Evolutionary conservation across 2,329 filamentous ascomycete species (phyloP).

Genomic region (Cladosporium sp.): DNA sequence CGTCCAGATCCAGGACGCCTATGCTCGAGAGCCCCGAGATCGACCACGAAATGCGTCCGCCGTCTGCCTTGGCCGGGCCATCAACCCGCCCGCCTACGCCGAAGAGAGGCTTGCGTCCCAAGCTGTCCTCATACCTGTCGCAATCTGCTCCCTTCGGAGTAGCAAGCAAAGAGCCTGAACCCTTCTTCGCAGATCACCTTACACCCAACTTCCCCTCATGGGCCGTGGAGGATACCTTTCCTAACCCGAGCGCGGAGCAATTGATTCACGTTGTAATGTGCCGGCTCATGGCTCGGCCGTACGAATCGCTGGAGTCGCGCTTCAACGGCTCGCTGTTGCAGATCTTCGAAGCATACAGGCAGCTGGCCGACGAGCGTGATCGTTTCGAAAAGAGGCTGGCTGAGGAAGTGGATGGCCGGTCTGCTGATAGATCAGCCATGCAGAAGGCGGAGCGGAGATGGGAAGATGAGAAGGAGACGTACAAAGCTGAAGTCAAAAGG

Average conservation of each 20-base stretch:
- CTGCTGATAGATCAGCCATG: slow-evolving; percentile 19
- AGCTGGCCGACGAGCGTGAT: slow-evolving; percentile 31
- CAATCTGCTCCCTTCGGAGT: slow-evolving; percentile 20
- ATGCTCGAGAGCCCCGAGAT: slow-evolving; percentile 27
- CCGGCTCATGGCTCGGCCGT: slow-evolving; percentile 25
- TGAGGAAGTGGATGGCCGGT: slow-evolving; percentile 21
- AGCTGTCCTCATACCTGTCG: slow-evolving; percentile 36
- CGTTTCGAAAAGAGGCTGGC: slow-evolving; percentile 24
- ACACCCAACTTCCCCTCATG: slow-evolving; percentile 21
- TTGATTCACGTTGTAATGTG: slow-evolving; percentile 28
- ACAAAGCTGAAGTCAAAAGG: slow-evolving; percentile 38
- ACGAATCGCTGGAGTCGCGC: slow-evolving; percentile 22
- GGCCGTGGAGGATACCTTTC: slow-evolving; percentile 22
- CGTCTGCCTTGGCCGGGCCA: neutral
- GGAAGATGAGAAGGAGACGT: slow-evolving; percentile 30
- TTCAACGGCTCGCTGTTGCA: slow-evolving; percentile 35
- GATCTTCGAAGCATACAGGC: slow-evolving; percentile 38
- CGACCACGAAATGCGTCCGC: slow-evolving; percentile 16
- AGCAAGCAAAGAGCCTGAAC: slow-evolving; percentile 12
- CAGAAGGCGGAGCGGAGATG: slow-evolving; percentile 29
- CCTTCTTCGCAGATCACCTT: slow-evolving; percentile 20
- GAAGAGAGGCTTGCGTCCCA: slow-evolving; percentile 33
- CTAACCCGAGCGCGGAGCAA: slow-evolving; percentile 23
- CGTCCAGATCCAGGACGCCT: slow-evolving; percentile 26
- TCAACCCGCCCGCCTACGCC: slow-evolving; percentile 22